phyloP scores from a whole-genome alignment of 345 rosid species.

The Eucalyptus sp. region DNA sequence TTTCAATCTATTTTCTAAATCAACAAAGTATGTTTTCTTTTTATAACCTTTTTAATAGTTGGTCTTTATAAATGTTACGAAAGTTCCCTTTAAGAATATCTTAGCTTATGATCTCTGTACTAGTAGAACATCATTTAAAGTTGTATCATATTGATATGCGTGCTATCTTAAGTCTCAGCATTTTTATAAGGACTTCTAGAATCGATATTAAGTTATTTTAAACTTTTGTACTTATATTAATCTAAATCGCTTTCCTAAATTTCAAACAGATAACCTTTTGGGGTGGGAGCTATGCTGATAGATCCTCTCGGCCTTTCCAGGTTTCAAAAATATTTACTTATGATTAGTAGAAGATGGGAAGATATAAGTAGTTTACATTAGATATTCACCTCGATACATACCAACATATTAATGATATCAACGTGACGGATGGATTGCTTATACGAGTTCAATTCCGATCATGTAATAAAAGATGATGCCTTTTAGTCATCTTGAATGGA shows the following conservation, averaged over 20 bases:
- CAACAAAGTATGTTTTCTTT: background rate
- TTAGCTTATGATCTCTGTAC: background rate
- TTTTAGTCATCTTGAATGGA: rapidly evolving
- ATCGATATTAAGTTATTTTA: background rate
- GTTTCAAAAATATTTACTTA: background rate
- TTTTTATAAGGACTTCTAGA: background rate
- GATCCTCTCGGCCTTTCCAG: background rate
- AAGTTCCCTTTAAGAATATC: background rate
- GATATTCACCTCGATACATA: rapidly evolving
- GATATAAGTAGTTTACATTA: background rate
- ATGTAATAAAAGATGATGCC: background rate
- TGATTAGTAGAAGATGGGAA: background rate
- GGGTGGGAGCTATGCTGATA: background rate
- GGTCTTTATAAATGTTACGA: background rate
- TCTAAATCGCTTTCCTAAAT: background rate
- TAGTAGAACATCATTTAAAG: background rate
- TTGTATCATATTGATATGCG: background rate
- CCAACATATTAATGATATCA: background rate
- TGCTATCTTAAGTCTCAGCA: background rate
- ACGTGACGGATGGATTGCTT: rapidly evolving
- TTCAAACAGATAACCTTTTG: background rate
- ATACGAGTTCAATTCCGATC: background rate
- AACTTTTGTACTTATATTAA: background rate
- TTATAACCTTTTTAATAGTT: background rate
- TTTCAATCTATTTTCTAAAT: background rate